Evolutionary conservation across 495 filamentous ascomycete species (phyloP).

Genomic region (Podospora pseudocomata): DNA sequence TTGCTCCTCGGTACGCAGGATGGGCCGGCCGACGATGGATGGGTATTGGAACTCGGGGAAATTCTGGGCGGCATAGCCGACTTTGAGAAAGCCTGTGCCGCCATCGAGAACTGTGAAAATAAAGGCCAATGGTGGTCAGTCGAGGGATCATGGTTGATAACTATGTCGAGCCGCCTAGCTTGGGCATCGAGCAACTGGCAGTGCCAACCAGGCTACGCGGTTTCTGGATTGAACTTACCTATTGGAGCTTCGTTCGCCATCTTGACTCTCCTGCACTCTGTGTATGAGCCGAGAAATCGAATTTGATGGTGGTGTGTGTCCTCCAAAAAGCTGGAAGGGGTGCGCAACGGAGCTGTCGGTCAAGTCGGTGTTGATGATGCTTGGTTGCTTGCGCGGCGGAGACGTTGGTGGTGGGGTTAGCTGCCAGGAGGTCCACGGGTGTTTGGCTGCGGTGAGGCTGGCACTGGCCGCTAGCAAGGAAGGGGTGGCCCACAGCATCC

Average conservation of each 20-base stretch:
- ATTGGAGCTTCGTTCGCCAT: conserved; percentile 31
- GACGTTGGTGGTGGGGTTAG: conserved; percentile 12
- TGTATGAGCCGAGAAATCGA: not conserved
- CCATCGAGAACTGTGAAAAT: conserved; percentile 83
- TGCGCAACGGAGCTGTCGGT: conserved; percentile 1
- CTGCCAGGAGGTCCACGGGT: not conserved
- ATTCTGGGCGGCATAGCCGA: conserved; percentile 97
- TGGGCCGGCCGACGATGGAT: conserved; percentile 96
- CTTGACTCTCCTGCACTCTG: not conserved
- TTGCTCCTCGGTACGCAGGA: conserved; percentile 89
- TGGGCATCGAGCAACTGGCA: not conserved
- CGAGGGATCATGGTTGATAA: not conserved
- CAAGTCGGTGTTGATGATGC: conserved; percentile 6
- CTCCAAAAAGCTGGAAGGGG: not conserved
- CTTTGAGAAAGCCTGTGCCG: conserved; percentile 99
- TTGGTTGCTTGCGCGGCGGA: conserved; percentile 6
- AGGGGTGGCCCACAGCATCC: conserved; percentile 8
- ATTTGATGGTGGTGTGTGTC: not conserved
- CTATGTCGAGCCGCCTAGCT: not conserved
- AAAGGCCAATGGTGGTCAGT: conserved; percentile 19
- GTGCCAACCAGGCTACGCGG: not conserved
- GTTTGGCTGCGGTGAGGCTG: conserved; percentile 2
- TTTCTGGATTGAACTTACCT: conserved; percentile 18
- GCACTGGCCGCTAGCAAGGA: not conserved
- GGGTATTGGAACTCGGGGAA: conserved; percentile 98